phyloP scores from a whole-genome alignment of 306 rosid genomes.

The Ormosia emarginata region DNA sequence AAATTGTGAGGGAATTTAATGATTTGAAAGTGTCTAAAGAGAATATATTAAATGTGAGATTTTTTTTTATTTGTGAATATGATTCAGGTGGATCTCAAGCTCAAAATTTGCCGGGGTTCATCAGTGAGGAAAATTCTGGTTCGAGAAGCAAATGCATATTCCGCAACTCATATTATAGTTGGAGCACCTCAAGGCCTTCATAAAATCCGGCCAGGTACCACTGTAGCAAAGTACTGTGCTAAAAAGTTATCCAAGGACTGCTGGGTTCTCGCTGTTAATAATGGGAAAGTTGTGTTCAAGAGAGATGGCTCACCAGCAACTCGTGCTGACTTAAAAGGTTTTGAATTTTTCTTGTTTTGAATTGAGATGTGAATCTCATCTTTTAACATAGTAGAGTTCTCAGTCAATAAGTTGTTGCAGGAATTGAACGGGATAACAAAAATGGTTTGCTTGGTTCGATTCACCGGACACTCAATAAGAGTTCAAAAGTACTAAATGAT shows the following conservation, averaged over 20 bases:
- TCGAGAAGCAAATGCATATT: conserved; percentile 71
- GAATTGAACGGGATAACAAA: conserved; percentile 28
- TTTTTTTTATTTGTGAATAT: background rate
- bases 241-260: conserved; percentile 60
- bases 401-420: conserved; percentile 39
- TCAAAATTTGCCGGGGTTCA: conserved; percentile 83
- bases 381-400: background rate
- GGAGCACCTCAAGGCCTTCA: conserved; percentile 65
- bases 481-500: conserved; percentile 46
- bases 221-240: conserved; percentile 94
- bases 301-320: conserved; percentile 40
- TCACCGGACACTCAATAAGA: conserved; percentile 35
- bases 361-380: conserved; percentile 32
- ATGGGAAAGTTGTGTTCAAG: conserved; percentile 75
- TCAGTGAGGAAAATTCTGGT: conserved; percentile 68
- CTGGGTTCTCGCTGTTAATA: conserved; percentile 73
- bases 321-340: conserved; percentile 50
- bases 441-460: conserved; percentile 50
- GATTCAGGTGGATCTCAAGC: conserved; percentile 86
- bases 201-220: conserved; percentile 62
- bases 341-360: conserved; percentile 22
- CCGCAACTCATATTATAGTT: conserved; percentile 67
- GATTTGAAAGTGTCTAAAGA: background rate
- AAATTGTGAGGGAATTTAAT: background rate
- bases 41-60: background rate